Evolutionary conservation across 208 protist species (phyloP), one percentile per base, ranked within the genome.

Genomic region (Crithidia brevicula): DNA sequence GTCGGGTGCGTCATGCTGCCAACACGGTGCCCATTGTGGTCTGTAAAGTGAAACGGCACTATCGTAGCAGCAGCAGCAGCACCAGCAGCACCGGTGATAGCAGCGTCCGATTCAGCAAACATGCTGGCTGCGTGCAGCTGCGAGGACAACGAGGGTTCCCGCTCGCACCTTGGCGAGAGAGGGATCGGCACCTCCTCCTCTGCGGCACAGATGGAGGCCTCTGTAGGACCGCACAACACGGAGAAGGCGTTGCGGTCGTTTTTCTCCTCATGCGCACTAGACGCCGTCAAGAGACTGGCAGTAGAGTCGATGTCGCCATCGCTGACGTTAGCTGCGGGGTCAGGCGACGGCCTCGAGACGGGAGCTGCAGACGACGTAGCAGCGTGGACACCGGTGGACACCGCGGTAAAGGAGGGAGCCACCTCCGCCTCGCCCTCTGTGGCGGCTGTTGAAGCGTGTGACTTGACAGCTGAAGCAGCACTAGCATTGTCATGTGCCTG

Each of bases 261-360:
- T 10, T 20, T 13, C n/a, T 54, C 18, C 13, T 47, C 45, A n/a
- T 16, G 45, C 11, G 31, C 59, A 2, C 45, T 65, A 9, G 22
- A 27, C 33, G 22, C 46, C 0, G 45, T 54, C 46, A 65, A 22
- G n/a, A 54, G 45, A 45, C 59, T 65, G n/a, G 45, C 59, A 27
- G 59, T 65, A 13, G 45, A 52, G 43, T 65, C 45, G 15, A 42
- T 13, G 49, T 34, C 27, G 49, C 34, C 49, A 3, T 54, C 27
- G n/a, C 15, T 16, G 10, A 28, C 34, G 3, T 45, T 15, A 1
- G 0, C 23, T 1, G 3, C 36, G 15, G 10, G 16, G n/a, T n/a
- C n/a, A n/a, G n/a, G n/a, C n/a, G n/a, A n/a, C n/a, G n/a, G n/a
- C n/a, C n/a, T n/a, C n/a, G n/a, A n/a, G 3, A 20, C 31, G 20